These are phyloP conservation scores for Candida awuae DNA, from an alignment of 805 yeast genomes.

Conservation along the genomic window DNA sequence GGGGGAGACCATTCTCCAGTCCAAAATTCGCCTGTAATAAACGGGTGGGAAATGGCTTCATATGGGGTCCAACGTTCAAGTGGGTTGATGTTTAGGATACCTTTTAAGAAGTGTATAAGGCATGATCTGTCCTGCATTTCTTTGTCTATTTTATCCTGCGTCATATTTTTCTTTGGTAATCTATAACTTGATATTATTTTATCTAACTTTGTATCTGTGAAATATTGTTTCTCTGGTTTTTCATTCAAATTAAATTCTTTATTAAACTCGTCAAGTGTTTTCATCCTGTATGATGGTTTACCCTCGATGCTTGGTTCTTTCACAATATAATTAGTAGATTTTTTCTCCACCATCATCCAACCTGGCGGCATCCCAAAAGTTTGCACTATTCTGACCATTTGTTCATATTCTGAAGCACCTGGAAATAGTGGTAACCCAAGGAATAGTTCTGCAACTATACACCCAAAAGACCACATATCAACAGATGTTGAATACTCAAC, in stretches of 20 bases:
- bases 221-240: slow-evolving; percentile 79
- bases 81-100: slow-evolving; percentile 78
- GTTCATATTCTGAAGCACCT: slow-evolving; percentile 90
- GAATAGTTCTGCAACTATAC: slow-evolving; percentile 50
- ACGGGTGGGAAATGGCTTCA: slow-evolving; percentile 89
- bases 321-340: slow-evolving; percentile 57
- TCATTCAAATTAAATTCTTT: slow-evolving; percentile 52
- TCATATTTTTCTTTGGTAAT: slow-evolving; percentile 52
- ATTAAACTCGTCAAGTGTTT: slow-evolving; percentile 39
- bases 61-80: slow-evolving; percentile 95
- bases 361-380: slow-evolving; percentile 83
- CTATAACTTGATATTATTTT: slow-evolving; percentile 76
- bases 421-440: slow-evolving; percentile 91
- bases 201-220: slow-evolving; percentile 51
- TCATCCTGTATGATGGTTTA: slow-evolving; percentile 33
- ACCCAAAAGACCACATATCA: slow-evolving; percentile 69
- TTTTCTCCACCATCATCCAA: slow-evolving; percentile 96
- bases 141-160: slow-evolving; percentile 46
- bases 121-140: slow-evolving; percentile 68
- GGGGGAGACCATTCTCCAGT: slow-evolving; percentile 49
- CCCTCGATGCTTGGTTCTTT: slow-evolving; percentile 11
- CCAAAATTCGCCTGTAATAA: slow-evolving; percentile 57
- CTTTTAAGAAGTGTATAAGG: slow-evolving; percentile 68
- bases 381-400: slow-evolving; percentile 70
- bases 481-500: slow-evolving; percentile 87